Evolutionary conservation across 1,284 basidiomycete species (phyloP).

Genomic region (Leccinum griseonigrum): DNA sequence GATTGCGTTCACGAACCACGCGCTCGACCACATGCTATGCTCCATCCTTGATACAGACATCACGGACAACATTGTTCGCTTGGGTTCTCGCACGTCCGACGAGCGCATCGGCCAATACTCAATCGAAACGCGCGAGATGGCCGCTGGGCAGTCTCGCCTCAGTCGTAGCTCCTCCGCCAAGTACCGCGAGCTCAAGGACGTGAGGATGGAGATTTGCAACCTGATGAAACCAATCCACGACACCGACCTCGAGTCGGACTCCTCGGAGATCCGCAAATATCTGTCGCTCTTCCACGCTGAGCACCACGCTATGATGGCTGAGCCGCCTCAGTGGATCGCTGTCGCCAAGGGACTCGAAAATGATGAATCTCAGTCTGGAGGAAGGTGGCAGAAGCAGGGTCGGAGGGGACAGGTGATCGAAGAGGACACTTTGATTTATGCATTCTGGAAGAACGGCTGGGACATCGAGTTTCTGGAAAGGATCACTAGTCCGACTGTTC

Average conservation of each 20-base stretch:
- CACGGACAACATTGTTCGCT: constrained; percentile 58
- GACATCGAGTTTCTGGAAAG: constrained; percentile 43
- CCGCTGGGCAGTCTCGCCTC: constrained; percentile 43
- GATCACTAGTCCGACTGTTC: neutral
- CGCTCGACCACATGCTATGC: constrained; percentile 66
- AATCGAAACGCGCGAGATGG: constrained; percentile 53
- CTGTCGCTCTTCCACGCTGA: constrained; percentile 42
- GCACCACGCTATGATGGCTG: constrained; percentile 37
- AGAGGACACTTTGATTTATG: constrained; percentile 40
- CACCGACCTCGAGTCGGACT: constrained; percentile 36
- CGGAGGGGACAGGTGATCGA: constrained; percentile 16
- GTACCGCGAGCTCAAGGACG: constrained; percentile 41
- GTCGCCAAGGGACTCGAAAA: constrained; percentile 22
- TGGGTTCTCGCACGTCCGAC: constrained; percentile 61
- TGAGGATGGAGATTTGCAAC: constrained; percentile 43
- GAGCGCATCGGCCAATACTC: constrained; percentile 56
- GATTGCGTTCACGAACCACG: constrained; percentile 76
- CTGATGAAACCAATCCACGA: constrained; percentile 45
- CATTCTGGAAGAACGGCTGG: constrained; percentile 43
- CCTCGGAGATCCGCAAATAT: constrained; percentile 38
- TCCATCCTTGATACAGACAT: constrained; percentile 61
- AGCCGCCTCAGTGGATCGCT: constrained; percentile 45
- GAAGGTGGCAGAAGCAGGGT: constrained; percentile 22
- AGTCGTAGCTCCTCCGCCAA: constrained; percentile 32
- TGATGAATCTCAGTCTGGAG: constrained; percentile 21